Evolutionary conservation across 2,329 filamentous ascomycete genomes (phyloP).

Genomic region (Diaporthe australafricana): DNA sequence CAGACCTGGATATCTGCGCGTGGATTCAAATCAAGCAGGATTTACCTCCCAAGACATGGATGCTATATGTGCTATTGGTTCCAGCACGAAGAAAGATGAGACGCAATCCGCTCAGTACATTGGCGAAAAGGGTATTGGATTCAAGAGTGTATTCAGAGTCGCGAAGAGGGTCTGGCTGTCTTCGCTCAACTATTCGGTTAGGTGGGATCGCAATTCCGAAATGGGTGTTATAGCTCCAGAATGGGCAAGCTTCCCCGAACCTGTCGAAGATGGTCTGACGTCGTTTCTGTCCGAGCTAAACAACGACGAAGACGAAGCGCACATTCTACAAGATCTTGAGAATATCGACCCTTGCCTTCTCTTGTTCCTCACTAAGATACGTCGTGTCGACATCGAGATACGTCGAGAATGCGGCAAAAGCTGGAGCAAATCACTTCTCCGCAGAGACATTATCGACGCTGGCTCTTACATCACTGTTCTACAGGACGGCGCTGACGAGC

Average conservation of each 20-base stretch:
- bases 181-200: neutral
- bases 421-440: neutral
- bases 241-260: neutral
- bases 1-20: neutral
- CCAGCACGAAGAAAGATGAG: neutral
- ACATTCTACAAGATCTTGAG: neutral
- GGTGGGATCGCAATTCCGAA: neutral
- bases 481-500: neutral
- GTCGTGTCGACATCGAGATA: neutral
- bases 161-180: neutral
- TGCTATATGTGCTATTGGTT: neutral
- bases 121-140: neutral
- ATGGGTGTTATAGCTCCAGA: neutral
- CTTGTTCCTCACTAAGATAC: neutral
- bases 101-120: neutral
- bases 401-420: rapidly evolving
- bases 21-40: neutral
- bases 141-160: neutral
- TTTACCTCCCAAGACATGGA: neutral
- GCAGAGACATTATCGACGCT: neutral
- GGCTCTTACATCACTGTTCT: neutral
- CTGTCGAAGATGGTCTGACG: neutral
- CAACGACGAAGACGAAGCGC: neutral
- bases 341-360: neutral
- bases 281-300: neutral